phyloP scores from a whole-genome alignment of 1,284 basidiomycete species.

The Malassezia arunalokei region DNA sequence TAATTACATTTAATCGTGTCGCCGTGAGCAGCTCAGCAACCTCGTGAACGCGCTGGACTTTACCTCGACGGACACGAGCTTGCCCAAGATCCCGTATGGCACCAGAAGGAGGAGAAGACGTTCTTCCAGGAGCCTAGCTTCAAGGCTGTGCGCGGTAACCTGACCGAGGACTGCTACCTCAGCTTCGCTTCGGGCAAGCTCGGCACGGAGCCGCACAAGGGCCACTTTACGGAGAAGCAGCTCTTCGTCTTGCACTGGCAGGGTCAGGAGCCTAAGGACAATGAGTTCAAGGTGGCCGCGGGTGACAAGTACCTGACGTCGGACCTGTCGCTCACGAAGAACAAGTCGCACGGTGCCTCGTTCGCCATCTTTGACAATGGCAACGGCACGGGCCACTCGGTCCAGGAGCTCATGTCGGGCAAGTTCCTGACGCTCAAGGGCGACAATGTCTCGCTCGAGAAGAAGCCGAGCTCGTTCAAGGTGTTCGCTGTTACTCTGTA shows the following conservation, averaged over 20 bases:
- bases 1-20: too few relatives aligned
- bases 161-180: slow-evolving; percentile 26
- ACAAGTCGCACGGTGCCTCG: background rate
- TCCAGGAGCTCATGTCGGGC: background rate
- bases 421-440: background rate
- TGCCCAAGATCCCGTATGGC: slow-evolving; percentile 11
- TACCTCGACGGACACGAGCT: slow-evolving; percentile 12
- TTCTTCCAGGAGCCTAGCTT: slow-evolving; percentile 17
- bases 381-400: background rate
- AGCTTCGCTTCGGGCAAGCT: slow-evolving; percentile 16
- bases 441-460: background rate
- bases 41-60: slow-evolving; percentile 34
- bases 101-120: slow-evolving; percentile 8
- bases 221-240: background rate
- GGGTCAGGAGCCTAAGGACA: slow-evolving; percentile 9
- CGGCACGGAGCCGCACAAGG: background rate
- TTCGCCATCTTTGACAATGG: slow-evolving; percentile 3
- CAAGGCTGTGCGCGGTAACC: slow-evolving; percentile 21
- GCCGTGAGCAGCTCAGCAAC: slow-evolving; percentile 26
- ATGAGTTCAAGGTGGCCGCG: slow-evolving; percentile 5
- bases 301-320: background rate
- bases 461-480: background rate
- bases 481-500: background rate
- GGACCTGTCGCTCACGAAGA: background rate
- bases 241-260: slow-evolving; percentile 13